Base-by-base conservation (phyloP, 2,329 filamentous ascomycete species). In the Aspergillus niger region DNA sequence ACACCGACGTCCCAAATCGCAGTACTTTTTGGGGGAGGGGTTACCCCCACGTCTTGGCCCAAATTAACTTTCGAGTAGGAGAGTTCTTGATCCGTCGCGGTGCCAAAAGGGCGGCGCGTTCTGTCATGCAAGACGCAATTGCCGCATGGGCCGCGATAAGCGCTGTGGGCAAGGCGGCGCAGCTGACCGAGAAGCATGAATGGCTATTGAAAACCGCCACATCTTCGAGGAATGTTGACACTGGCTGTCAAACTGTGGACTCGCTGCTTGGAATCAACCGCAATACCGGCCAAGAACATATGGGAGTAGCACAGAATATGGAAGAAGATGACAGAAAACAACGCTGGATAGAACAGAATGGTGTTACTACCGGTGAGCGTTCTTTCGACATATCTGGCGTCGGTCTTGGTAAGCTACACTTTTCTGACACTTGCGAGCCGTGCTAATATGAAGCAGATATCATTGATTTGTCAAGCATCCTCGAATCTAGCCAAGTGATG, bases 401-500 rank as follows among this genome's bases (percentile, higher is more conserved):
- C 47, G 77, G 77, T 6, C 65, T 78, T 48, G 74, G 74, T 76
- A 68, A 69, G 71, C 20, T 26, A 8, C 15, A 44, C 22, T 10
- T 15, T 22, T 13, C 39, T 54, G 26, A 1, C 15, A 30, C 26
- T 11, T 36, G 5, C n/a, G 55, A 50, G 55, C 36, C 64, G 49
- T 50, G 48, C 67, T 73, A 82, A 83, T 39, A 77, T 3, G 79
- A 80, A 38, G 70, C 83, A 59, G 86, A 89, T 68, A 87, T 89
- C 69, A 83, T 89, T 57, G 86, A 89, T 70, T 70, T 89, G 15
- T 84, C 84, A 2, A 86, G 83, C 44, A 89, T 89, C 49, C 78
- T 89, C 4, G 85, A 88, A 65, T 87, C 85, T 26, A 87, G 84
- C 57, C 86, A 88, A 70, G 80, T 89, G 5, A 82, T 89, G 65